Evolutionary conservation across 441 rosid genomes (phyloP), one percentile per base, ranked within the genome.

Genomic region (Geranium incanum): DNA sequence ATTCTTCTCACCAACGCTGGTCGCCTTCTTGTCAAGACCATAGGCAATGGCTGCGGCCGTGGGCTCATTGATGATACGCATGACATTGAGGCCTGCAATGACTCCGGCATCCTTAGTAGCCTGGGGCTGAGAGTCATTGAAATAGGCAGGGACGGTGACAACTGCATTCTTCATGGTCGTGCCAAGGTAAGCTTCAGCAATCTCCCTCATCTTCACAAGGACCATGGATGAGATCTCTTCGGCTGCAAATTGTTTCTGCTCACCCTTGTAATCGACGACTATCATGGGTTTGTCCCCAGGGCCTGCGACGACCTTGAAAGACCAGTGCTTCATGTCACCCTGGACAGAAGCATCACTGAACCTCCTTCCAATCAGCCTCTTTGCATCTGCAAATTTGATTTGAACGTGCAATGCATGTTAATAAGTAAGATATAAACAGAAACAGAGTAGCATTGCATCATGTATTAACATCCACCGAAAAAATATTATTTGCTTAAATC

Each of bases 31-130:
- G 67, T 86, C 88, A 18, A 86, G 84, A 69, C 90, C 88, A 36
- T 86, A 88, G 0, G 90, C 93, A 74, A 86, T 84, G 0, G 93
- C 93, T 0, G 88, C 88, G 9, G 90, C 93, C 0, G 88, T 85
- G 1, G 90, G 88, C 73, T 85, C 89, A 0, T 70, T 75, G 43
- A 70, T 75, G 5, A 75, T 75, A 9, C 78, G 68, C 75, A 71
- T 68, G n/a, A 76, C 75, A 12, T 76, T 71, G 28, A 71, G 75
- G 6, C 78, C 78, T 6, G 75, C 75, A 71, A 76, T 76, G 41
- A 76, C 78, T 0, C 78, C 78, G 1, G 78, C 74, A 41, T 75
- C 78, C 68, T 75, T 75, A 11, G 78, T 75, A 15, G 78, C 78
- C 68, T 75, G 74, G 18, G 74, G 63, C 74, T 75, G 78, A n/a